A percentile compares a stretch with the other conserved stretches of the same genome.
These are phyloP conservation scores for Lodderomyces oxycetoniae DNA, from an alignment of 1,139 yeast species.

Conservation along the genomic window DNA sequence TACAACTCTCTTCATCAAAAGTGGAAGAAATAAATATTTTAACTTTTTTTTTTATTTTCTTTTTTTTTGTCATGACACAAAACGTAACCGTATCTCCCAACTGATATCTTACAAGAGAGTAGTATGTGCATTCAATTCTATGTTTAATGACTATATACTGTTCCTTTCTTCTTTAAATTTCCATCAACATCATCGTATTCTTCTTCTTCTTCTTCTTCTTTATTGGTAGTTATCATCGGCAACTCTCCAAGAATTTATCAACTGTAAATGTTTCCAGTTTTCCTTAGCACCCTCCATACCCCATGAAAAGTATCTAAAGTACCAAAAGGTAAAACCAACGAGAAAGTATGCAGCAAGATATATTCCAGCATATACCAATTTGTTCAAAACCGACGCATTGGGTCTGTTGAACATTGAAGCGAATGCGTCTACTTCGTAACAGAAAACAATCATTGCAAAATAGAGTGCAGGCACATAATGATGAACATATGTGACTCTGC, in stretches of 20 bases:
- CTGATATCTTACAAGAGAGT: no score
- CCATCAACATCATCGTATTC: no score
- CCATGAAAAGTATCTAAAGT: conserved; percentile 73
- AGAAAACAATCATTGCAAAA: conserved; percentile 83
- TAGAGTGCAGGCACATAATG: conserved; percentile 96
- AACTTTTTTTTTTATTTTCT: neutral
- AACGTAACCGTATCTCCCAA: no score
- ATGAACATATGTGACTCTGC: conserved; percentile 95
- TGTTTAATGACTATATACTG: no score
- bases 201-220: neutral
- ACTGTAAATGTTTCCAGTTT: conserved; percentile 66
- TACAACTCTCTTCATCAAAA: neutral
- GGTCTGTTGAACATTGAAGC: conserved; percentile 41
- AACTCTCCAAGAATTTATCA: conserved; percentile 71
- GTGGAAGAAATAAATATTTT: no score
- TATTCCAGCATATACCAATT: conserved; percentile 28
- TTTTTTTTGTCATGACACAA: no score
- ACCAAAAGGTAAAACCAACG: conserved; percentile 50
- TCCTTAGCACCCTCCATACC: conserved; percentile 85
- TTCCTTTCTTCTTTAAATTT: no score
- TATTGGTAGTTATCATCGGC: conserved; percentile 28
- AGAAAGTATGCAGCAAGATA: conserved; percentile 22
- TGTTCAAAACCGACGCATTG: conserved; percentile 20
- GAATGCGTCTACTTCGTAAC: conserved; percentile 67
- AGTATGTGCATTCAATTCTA: no score